phyloP scores from a whole-genome alignment of 257 asterid species.

The Anisodus acutangulus region DNA sequence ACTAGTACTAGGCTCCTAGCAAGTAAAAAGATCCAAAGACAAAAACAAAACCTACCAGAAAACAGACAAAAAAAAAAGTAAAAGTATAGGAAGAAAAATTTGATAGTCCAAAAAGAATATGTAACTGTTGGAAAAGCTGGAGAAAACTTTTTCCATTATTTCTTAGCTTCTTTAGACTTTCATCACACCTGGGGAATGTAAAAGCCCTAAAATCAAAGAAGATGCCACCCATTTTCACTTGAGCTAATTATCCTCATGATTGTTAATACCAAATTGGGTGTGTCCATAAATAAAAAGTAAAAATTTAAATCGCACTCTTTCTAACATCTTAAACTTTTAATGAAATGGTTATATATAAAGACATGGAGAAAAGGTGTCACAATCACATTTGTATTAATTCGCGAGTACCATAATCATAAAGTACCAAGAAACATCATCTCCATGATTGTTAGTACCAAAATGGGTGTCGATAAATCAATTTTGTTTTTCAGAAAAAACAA shows the following conservation, averaged over 20 bases:
- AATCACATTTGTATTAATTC: background rate
- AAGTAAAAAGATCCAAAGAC: slow-evolving; percentile 55
- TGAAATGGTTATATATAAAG: background rate
- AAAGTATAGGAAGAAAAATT: background rate
- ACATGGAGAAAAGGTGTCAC: background rate
- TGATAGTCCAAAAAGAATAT: slow-evolving; percentile 9
- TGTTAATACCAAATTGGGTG: background rate
- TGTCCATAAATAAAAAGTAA: background rate
- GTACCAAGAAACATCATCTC: background rate
- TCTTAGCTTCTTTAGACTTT: background rate
- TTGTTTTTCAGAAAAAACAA: background rate
- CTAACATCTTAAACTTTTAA: too few species aligned
- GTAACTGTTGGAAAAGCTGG: slow-evolving; percentile 31
- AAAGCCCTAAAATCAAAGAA: slow-evolving; percentile 27
- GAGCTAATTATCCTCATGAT: background rate
- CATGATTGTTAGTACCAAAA: slow-evolving; percentile 7
- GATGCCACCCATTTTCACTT: slow-evolving; percentile 20
- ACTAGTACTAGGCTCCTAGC: slow-evolving; percentile 35
- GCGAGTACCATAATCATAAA: background rate
- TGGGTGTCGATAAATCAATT: background rate
- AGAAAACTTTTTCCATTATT: background rate
- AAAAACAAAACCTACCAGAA: slow-evolving; percentile 42
- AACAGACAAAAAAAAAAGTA: slow-evolving; percentile 27
- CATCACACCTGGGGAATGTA: slow-evolving; percentile 20
- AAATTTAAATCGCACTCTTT: too few species aligned